phyloP scores from a whole-genome alignment of 1,284 basidiomycete species.

The Athelia sp. region DNA sequence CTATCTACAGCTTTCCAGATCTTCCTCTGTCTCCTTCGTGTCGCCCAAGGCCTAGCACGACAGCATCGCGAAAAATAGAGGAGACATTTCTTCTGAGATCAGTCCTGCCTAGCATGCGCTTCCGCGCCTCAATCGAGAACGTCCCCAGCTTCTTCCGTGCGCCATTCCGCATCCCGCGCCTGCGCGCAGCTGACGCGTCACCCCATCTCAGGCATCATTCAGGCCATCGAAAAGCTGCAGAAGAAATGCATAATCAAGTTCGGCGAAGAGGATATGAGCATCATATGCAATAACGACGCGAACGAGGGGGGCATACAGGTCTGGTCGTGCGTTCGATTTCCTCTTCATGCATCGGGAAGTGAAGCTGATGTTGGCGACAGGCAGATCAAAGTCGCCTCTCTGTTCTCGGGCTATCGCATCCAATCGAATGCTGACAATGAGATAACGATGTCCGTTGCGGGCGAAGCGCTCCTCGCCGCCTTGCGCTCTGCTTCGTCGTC shows the following conservation, averaged over 20 bases:
- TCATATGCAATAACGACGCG: slow-evolving; percentile 78
- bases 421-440: slow-evolving; percentile 84
- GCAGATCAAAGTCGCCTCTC: slow-evolving; percentile 59
- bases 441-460: slow-evolving; percentile 68
- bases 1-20: too few relatives aligned
- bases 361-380: too few relatives aligned
- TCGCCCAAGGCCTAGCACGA: too few relatives aligned
- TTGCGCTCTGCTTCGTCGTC: slow-evolving; percentile 58
- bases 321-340: slow-evolving; percentile 71
- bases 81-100: too few relatives aligned
- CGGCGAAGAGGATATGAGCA: slow-evolving; percentile 69
- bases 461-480: slow-evolving; percentile 75
- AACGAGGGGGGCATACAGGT: slow-evolving; percentile 86
- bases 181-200: slow-evolving; percentile 1
- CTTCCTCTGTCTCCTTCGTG: too few relatives aligned
- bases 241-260: slow-evolving; percentile 82
- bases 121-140: slow-evolving; percentile 59
- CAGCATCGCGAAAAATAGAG: too few relatives aligned
- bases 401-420: slow-evolving; percentile 82
- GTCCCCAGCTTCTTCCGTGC: slow-evolving; percentile 55
- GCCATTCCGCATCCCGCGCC: slow-evolving; percentile 10
- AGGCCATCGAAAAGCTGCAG: slow-evolving; percentile 78
- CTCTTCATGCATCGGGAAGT: too few relatives aligned
- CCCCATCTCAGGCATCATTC: slow-evolving; percentile 55
- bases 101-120: slow-evolving; percentile 49